phyloP scores from a whole-genome alignment of 768 basidiomycete species.

The Xerocomus brunneocitrinus region DNA sequence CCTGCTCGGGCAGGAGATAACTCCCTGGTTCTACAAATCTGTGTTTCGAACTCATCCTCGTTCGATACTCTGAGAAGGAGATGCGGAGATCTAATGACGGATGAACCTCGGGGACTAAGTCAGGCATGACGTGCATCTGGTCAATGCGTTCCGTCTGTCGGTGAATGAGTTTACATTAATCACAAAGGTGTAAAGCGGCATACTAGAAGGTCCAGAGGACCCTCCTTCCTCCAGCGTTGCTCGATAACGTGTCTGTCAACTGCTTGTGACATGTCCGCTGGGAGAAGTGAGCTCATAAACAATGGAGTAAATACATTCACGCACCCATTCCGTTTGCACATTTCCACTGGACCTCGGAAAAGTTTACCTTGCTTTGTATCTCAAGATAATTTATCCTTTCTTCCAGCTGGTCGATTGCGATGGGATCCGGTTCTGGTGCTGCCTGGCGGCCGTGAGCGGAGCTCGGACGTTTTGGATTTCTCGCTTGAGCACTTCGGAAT shows the following conservation, averaged over 20 bases:
- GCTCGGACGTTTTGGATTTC: slow-evolving; percentile 22
- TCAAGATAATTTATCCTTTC: slow-evolving; percentile 58
- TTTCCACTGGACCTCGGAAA: slow-evolving; percentile 78
- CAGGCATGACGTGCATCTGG: slow-evolving; percentile 89
- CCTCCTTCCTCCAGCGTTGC: slow-evolving; percentile 81
- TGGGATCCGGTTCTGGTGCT: slow-evolving; percentile 23
- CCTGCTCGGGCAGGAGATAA: slow-evolving; percentile 66
- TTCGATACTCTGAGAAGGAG: slow-evolving; percentile 39
- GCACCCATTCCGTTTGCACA: slow-evolving; percentile 75
- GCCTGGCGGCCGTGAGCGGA: slow-evolving; percentile 14
- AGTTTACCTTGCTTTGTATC: slow-evolving; percentile 76
- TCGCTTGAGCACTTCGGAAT: slow-evolving; percentile 47
- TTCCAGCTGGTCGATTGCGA: slow-evolving; percentile 40
- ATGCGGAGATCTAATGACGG: slow-evolving; percentile 75
- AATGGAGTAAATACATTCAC: slow-evolving; percentile 24
- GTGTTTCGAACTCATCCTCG: slow-evolving; percentile 19
- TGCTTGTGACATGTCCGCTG: slow-evolving; percentile 64
- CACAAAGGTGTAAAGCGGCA: neutral
- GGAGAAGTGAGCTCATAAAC: neutral
- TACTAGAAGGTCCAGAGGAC: slow-evolving; percentile 79
- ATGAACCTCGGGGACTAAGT: slow-evolving; percentile 66
- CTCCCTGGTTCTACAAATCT: slow-evolving; percentile 63
- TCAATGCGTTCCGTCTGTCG: slow-evolving; percentile 86
- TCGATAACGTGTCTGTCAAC: slow-evolving; percentile 79
- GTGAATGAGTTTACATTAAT: neutral